Evolutionary conservation across 441 rosid species (phyloP).

Genomic region (Syzygium malaccense): DNA sequence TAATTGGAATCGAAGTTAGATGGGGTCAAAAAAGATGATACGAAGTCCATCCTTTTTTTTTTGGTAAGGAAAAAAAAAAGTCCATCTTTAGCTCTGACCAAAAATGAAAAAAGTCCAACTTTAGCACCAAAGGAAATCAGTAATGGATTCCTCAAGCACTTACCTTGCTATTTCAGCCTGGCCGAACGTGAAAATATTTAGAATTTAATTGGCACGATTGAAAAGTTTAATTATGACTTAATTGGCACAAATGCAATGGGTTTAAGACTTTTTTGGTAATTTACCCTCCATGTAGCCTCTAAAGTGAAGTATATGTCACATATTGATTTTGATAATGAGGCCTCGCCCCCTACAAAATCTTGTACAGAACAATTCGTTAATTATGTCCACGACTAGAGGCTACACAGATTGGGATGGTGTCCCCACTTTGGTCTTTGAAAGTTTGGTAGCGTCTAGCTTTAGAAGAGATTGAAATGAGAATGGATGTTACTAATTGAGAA

Average conservation of each 20-base stretch:
- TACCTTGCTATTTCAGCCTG: neutral
- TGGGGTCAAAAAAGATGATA: neutral
- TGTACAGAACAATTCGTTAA: neutral
- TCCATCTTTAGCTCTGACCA: too few species aligned
- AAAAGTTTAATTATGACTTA: too few species aligned
- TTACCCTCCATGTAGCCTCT: neutral
- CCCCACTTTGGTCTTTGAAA: neutral
- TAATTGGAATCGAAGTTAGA: conserved; percentile 20
- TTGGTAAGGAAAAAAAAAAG: too few species aligned
- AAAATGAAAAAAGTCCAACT: neutral
- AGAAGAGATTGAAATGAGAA: neutral
- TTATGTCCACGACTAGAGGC: neutral
- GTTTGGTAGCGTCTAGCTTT: neutral
- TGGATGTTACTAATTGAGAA: neutral
- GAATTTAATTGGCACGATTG: too few species aligned
- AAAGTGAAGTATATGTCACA: neutral
- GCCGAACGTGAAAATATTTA: too few species aligned
- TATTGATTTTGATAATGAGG: neutral
- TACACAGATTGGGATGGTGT: neutral
- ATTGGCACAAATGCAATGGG: too few species aligned
- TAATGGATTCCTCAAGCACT: neutral
- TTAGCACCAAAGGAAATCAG: neutral
- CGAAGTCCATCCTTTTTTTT: neutral
- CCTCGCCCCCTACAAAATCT: neutral
- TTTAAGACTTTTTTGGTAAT: too few species aligned